phyloP scores from a whole-genome alignment of 2,329 filamentous ascomycete genomes.

The Cadophora sp. region DNA sequence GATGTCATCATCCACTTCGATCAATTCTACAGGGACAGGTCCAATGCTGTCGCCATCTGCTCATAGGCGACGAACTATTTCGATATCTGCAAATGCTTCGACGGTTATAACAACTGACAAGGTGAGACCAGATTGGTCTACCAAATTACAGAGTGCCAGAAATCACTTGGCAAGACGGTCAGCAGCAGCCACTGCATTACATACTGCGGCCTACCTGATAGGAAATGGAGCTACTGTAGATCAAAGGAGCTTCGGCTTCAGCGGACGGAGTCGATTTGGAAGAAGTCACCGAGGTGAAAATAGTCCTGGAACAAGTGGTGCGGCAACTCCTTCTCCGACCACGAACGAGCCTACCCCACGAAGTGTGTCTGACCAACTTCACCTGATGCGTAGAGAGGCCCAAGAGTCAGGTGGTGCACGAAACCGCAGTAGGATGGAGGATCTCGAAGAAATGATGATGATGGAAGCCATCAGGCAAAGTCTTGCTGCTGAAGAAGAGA shows the following conservation, averaged over 20 bases:
- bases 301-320: slow-evolving; percentile 42
- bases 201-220: slow-evolving; percentile 94
- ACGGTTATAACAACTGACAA: slow-evolving; percentile 91
- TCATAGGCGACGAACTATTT: slow-evolving; percentile 64
- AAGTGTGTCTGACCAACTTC: slow-evolving; percentile 40
- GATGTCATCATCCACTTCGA: slow-evolving; percentile 85
- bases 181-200: slow-evolving; percentile 89
- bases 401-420: slow-evolving; percentile 41
- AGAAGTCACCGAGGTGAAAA: slow-evolving; percentile 40
- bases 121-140: slow-evolving; percentile 92
- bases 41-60: slow-evolving; percentile 34
- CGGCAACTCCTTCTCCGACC: slow-evolving; percentile 42
- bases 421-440: slow-evolving; percentile 72
- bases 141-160: slow-evolving; percentile 84
- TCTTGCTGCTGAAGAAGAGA: slow-evolving; percentile 90
- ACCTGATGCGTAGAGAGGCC: slow-evolving; percentile 41
- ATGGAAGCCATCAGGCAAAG: slow-evolving; percentile 93
- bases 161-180: slow-evolving; percentile 85
- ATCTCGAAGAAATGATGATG: slow-evolving; percentile 98
- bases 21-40: slow-evolving; percentile 61
- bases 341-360: slow-evolving; percentile 32
- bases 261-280: slow-evolving; percentile 39
- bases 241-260: slow-evolving; percentile 42
- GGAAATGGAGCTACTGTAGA: slow-evolving; percentile 54
- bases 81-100: slow-evolving; percentile 81